Evolutionary conservation across 352 stramenopile genomes (phyloP).

Genomic region (Phytophthora melonis): DNA sequence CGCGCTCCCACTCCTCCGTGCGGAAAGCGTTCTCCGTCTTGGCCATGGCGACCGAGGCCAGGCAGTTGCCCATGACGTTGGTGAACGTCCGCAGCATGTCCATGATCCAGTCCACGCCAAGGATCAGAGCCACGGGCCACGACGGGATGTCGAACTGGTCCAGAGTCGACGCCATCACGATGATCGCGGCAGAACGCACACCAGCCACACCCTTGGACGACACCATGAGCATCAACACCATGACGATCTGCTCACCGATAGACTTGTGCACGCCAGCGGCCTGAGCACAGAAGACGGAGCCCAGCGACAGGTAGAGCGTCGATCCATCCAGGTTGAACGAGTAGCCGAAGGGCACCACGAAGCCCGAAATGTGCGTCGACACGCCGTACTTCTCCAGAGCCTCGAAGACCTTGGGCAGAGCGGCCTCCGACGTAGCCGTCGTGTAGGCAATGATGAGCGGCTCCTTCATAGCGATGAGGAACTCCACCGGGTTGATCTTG

Average conservation of each 20-base stretch:
- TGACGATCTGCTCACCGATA: slow-evolving; percentile 65
- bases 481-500: slow-evolving; percentile 26
- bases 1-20: slow-evolving; percentile 53
- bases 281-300: slow-evolving; percentile 64
- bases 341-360: slow-evolving; percentile 71
- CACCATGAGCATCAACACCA: slow-evolving; percentile 69
- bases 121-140: slow-evolving; percentile 66
- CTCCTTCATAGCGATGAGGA: slow-evolving; percentile 59
- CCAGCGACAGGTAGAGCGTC: slow-evolving; percentile 61
- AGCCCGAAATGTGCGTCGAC: slow-evolving; percentile 54
- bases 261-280: slow-evolving; percentile 55
- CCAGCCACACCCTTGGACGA: slow-evolving; percentile 66
- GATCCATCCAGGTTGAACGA: slow-evolving; percentile 75
- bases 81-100: slow-evolving; percentile 66
- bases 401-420: slow-evolving; percentile 73
- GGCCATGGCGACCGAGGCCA: slow-evolving; percentile 67
- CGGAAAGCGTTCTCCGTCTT: slow-evolving; percentile 73
- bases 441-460: slow-evolving; percentile 71
- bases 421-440: slow-evolving; percentile 62
- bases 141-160: slow-evolving; percentile 64
- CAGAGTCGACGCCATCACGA: slow-evolving; percentile 59
- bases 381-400: slow-evolving; percentile 62
- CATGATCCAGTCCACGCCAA: slow-evolving; percentile 70
- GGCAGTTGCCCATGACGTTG: slow-evolving; percentile 67
- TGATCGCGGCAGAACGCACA: slow-evolving; percentile 56